These are phyloP conservation scores for Biancaea sappan DNA, from an alignment of 306 rosid genomes.

Conservation along the genomic window DNA sequence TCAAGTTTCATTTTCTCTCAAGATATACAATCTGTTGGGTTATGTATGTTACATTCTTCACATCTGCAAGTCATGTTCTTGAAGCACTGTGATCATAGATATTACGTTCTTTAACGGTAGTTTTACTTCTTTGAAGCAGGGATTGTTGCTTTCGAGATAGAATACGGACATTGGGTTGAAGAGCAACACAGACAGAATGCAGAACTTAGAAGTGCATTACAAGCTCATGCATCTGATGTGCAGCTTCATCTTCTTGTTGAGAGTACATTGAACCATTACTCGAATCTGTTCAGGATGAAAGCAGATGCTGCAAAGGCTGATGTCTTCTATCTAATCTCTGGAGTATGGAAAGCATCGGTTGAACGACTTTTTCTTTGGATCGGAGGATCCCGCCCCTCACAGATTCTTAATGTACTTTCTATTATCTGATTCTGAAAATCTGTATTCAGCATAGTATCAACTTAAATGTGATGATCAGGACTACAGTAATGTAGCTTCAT, in stretches of 20 bases:
- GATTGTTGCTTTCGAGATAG: conserved; percentile 73
- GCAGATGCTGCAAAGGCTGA: conserved; percentile 80
- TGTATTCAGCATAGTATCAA: not conserved
- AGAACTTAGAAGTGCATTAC: conserved; percentile 80
- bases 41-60: not conserved
- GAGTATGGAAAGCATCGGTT: conserved; percentile 78
- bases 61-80: conserved; percentile 1
- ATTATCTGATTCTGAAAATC: conserved; percentile 29
- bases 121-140: conserved; percentile 46
- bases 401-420: conserved; percentile 69
- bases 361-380: conserved; percentile 95
- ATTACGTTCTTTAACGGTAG: conserved; percentile 17
- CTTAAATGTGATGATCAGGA: not conserved
- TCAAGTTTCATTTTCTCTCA: not conserved
- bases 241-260: conserved; percentile 68
- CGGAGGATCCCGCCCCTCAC: conserved; percentile 98
- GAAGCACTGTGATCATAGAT: conserved; percentile 17
- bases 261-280: conserved; percentile 66
- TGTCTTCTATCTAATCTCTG: conserved; percentile 78
- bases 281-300: conserved; percentile 70
- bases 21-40: not conserved
- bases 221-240: conserved; percentile 53
- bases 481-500: not conserved
- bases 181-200: conserved; percentile 63
- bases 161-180: conserved; percentile 84